Evolutionary conservation across 306 rosid species (phyloP), one percentile per base, ranked within the genome.

Genomic region (Glycyrrhiza uralensis): DNA sequence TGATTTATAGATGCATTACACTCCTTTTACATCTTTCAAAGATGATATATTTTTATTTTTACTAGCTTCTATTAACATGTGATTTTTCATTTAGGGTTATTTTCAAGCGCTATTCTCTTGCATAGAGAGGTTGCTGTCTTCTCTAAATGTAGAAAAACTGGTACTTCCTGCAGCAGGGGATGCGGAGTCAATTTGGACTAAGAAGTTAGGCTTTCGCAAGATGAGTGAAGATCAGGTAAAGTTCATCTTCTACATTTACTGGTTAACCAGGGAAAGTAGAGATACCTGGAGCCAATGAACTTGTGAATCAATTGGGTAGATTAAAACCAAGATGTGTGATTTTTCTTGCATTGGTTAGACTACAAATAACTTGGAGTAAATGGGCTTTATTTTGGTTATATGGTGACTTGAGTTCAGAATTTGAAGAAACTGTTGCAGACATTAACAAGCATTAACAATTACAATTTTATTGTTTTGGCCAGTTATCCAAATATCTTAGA

Each of bases 161-260:
- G 99, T 95, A 62, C 97, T 95, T 36, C 99, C 99, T 72, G 99
- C 99, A 3, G 99, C 99, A 3, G 99, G 90, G 83, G 97, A 89
- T 41, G 99, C 97, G 0, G 97, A 95, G 82, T 95, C 99, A 62
- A 89, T 95, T 65, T 95, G 99, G 99, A 95, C 96, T 1, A 91
- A 84, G 66, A 95, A 95, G 72, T 78, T 95, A 66, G 99, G 99
- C 65, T 95, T 95, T 77, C 80, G 46, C 56, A 91, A 88, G 85
- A 90, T 91, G 96, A 86, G 83, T 30, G 97, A 95, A 50, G 99
- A 95, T 70, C 89, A 91, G 81, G 99, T 87, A 85, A 83, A 78
- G 85, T 77, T 39, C 58, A 12, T 39, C 18, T 57, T 24, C 14
- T 64, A 41, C 56, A 30, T 35, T 50, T 63, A 33, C 35, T 9